A percentile compares a stretch with the other conserved stretches of the same genome.
phyloP scores from a whole-genome alignment of 225 moss, liverwort and hornwort genomes.

The Marchantia paleacea region DNA sequence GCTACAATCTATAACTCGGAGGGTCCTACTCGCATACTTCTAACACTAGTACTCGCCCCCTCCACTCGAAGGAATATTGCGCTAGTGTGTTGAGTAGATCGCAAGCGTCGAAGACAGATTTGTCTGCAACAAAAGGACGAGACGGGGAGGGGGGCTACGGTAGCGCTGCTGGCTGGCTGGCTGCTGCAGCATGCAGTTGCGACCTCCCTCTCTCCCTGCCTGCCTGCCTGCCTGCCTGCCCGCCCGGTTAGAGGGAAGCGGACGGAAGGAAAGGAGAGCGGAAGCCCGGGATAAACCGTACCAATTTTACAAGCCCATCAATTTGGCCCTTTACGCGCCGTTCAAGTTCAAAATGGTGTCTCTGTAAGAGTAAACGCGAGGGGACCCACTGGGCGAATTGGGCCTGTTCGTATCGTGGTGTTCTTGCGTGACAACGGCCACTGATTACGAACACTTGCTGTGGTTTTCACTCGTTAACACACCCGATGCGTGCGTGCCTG shows the following conservation, averaged over 20 bases:
- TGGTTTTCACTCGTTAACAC: neutral
- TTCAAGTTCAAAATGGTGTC: neutral
- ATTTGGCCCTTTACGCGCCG: neutral
- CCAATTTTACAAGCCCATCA: neutral
- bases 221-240: neutral
- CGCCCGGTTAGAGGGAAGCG: neutral
- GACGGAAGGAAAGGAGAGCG: neutral
- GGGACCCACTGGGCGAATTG: slow-evolving; percentile 1
- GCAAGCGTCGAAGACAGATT: too few species aligned
- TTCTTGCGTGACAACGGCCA: neutral
- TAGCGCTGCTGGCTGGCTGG: neutral
- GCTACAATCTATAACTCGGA: too few species aligned
- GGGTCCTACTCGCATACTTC: too few species aligned
- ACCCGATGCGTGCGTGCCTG: neutral
- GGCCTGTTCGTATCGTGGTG: neutral
- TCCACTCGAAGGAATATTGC: too few species aligned
- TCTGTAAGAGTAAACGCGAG: neutral
- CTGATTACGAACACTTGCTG: neutral
- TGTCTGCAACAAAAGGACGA: too few species aligned
- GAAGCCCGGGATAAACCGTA: neutral
- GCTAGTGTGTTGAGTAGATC: too few species aligned
- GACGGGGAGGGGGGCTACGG: too few species aligned
- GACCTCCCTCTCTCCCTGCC: neutral
- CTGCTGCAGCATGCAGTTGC: neutral
- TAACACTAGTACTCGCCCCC: too few species aligned